Conservation (phyloP, 805 yeast species). For the Diddensiella transvaalensis region DNA sequence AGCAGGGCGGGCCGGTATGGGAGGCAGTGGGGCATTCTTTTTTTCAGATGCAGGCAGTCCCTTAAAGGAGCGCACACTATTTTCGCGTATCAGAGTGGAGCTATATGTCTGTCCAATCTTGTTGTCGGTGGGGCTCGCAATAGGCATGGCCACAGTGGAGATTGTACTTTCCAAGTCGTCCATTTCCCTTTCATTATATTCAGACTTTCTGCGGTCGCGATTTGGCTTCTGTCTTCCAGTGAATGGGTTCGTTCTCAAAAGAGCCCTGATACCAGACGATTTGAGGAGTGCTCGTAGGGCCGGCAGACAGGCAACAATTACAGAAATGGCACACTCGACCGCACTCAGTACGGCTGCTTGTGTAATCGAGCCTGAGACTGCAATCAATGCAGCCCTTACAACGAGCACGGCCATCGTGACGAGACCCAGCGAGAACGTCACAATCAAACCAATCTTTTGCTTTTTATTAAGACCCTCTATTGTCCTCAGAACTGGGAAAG, state of each 20-base stretch:
- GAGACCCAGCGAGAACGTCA: conserved; percentile 28
- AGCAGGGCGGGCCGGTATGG: conserved; percentile 1
- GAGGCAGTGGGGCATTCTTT: conserved; percentile 6
- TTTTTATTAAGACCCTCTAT: conserved; percentile 17
- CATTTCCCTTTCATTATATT: conserved; percentile 1
- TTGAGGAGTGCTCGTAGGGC: conserved; percentile 23
- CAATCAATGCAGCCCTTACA: conserved; percentile 25
- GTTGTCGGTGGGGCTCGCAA: not conserved
- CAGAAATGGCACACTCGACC: conserved; percentile 25
- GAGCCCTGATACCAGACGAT: conserved; percentile 21
- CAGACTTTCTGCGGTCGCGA: conserved; percentile 6
- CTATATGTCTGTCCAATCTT: not conserved
- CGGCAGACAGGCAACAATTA: conserved; percentile 27
- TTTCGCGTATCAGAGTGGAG: not conserved
- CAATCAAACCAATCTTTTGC: conserved; percentile 24
- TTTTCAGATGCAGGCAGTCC: conserved; percentile 4
- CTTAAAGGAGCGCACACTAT: not conserved
- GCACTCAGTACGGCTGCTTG: conserved; percentile 26
- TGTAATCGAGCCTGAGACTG: conserved; percentile 21
- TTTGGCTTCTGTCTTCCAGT: conserved; percentile 3
- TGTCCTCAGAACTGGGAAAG: conserved; percentile 25
- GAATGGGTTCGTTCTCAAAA: conserved; percentile 15
- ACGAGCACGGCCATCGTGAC: conserved; percentile 24
- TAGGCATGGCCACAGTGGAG: conserved; percentile 1
- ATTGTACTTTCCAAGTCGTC: conserved; percentile 1